A percentile compares a stretch with the other conserved stretches of the same genome.
Conservation (phyloP, 139 green algal species). For the Chlorella sorokiniana region DNA sequence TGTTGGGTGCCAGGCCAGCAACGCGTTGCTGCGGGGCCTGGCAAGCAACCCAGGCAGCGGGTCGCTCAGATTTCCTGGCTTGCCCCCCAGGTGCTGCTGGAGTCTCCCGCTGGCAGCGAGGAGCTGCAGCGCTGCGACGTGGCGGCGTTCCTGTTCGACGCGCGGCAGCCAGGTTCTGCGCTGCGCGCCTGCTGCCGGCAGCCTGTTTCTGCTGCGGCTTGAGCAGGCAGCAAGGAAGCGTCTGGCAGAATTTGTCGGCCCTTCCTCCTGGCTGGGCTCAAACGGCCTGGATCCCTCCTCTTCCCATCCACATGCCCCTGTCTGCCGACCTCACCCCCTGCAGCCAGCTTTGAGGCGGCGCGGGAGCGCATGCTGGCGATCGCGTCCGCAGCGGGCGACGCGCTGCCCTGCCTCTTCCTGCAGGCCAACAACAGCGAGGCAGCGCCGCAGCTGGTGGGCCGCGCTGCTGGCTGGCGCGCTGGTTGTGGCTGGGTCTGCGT, state of each 20-base stretch:
- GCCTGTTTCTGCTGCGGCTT: no score
- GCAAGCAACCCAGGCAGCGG: no score
- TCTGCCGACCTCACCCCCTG: not conserved
- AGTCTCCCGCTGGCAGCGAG: not conserved
- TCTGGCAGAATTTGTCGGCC: no score
- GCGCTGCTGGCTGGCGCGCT: not conserved
- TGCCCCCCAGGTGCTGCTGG: constrained; percentile 15
- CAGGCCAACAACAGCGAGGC: constrained; percentile 60
- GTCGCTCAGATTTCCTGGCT: no score
- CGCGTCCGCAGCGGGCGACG: constrained; percentile 50
- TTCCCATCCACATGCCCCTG: no score
- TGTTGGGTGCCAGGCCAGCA: no score
- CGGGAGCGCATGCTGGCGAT: constrained; percentile 36
- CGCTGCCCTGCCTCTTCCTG: constrained; percentile 69
- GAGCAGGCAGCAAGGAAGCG: no score
- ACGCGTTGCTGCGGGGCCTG: no score
- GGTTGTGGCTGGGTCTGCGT: no score
- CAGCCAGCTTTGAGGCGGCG: constrained; percentile 20
- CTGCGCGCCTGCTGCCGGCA: no score
- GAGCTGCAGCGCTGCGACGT: constrained; percentile 53
- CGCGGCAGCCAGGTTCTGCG: constrained; percentile 43
- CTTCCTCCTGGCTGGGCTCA: no score
- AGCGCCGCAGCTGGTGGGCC: constrained; percentile 35
- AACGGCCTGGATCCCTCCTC: no score
- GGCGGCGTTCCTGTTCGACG: constrained; percentile 74